Percentiles rank a stretch among this genome's conserved stretches.
phyloP scores from a whole-genome alignment of 768 basidiomycete species.

The Austroboletus eburneus region DNA sequence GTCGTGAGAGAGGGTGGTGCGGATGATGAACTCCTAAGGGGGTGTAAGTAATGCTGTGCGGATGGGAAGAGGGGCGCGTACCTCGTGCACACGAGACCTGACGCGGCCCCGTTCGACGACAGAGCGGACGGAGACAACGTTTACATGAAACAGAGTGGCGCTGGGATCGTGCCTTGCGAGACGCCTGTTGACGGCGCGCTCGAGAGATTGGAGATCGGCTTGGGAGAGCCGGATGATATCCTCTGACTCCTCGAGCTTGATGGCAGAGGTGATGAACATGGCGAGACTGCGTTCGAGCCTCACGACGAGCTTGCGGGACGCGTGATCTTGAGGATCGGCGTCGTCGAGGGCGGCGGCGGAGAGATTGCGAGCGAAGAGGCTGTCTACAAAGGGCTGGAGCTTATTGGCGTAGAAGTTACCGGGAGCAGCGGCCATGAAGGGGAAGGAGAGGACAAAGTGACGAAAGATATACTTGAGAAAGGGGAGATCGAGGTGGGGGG shows the following conservation, averaged over 20 bases:
- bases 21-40: constrained; percentile 87
- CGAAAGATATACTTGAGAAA: constrained; percentile 87
- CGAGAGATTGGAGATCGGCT: constrained; percentile 74
- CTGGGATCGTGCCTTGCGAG: constrained; percentile 44
- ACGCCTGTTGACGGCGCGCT: constrained; percentile 63
- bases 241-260: constrained; percentile 79
- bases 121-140: constrained; percentile 83
- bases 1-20: constrained; percentile 69
- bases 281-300: constrained; percentile 84
- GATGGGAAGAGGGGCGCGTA: constrained; percentile 33
- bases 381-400: constrained; percentile 89
- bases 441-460: constrained; percentile 92
- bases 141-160: constrained; percentile 76
- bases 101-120: constrained; percentile 83
- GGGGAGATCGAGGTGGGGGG: constrained; percentile 67
- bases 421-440: constrained; percentile 87
- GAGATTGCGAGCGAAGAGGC: constrained; percentile 76
- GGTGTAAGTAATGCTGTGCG: neutral
- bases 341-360: constrained; percentile 61
- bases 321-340: constrained; percentile 51
- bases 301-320: constrained; percentile 62
- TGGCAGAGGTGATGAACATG: constrained; percentile 76
- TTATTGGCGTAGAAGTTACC: constrained; percentile 92
- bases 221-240: constrained; percentile 89
- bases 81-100: constrained; percentile 84